Evolutionary conservation across 2,329 filamentous ascomycete genomes (phyloP).

Genomic region (Lachnellula arida): DNA sequence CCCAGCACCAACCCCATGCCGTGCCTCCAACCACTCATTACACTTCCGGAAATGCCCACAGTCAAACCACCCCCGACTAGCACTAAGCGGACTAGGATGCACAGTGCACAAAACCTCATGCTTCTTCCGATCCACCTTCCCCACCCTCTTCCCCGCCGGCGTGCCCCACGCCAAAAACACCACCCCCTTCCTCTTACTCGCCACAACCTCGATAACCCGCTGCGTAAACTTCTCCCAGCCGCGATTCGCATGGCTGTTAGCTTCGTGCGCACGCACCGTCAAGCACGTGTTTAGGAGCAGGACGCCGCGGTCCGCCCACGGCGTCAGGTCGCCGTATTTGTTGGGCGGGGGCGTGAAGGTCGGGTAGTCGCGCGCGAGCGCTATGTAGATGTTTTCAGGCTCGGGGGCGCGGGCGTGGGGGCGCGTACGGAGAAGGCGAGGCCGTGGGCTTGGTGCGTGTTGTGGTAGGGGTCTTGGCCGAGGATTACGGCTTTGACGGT

Average conservation of each 20-base stretch:
- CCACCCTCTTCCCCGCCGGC: slow-evolving; percentile 75
- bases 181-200: slow-evolving; percentile 74
- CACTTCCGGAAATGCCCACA: slow-evolving; percentile 76
- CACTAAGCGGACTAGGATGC: slow-evolving; percentile 92
- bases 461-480: slow-evolving; percentile 97
- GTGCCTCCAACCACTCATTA: slow-evolving; percentile 75
- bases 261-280: slow-evolving; percentile 84
- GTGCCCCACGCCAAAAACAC: slow-evolving; percentile 94
- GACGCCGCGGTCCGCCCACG: slow-evolving; percentile 92
- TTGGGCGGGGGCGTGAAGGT: slow-evolving; percentile 70
- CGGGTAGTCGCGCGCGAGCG: slow-evolving; percentile 84
- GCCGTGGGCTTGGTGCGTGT: slow-evolving; percentile 90
- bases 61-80: slow-evolving; percentile 74
- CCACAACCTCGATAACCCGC: slow-evolving; percentile 82
- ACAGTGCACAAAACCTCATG: slow-evolving; percentile 83
- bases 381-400: slow-evolving; percentile 92
- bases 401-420: slow-evolving; percentile 82
- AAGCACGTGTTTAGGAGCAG: slow-evolving; percentile 92
- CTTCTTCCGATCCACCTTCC: slow-evolving; percentile 63
- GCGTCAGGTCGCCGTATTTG: slow-evolving; percentile 76
- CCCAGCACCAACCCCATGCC: slow-evolving; percentile 73
- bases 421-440: slow-evolving; percentile 92
- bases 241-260: slow-evolving; percentile 77
- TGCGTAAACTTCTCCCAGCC: slow-evolving; percentile 96
- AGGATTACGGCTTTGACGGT: slow-evolving; percentile 89